Evolutionary conservation across 1,284 basidiomycete species (phyloP), one percentile per base, ranked within the genome.

Genomic region (Ceratobasidium sp.): DNA sequence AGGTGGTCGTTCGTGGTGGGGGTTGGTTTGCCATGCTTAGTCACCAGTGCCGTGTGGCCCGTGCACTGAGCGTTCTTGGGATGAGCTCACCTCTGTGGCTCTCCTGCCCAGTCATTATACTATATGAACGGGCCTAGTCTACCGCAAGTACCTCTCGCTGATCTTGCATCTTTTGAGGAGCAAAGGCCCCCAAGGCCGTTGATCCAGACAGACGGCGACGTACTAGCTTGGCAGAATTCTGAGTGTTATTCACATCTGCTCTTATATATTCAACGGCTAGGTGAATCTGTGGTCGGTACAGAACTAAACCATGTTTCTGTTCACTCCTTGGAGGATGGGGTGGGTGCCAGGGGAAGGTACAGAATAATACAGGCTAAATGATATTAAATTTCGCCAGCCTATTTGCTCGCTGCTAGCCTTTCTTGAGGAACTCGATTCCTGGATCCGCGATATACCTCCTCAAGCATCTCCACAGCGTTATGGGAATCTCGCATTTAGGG

Each of bases 401-500:
- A 81, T 88, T 25, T 73, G 77, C 11, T 79, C 78, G 49, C 81
- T 89, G 4, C 77, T 94, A 2, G 73, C 74, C 0, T 80, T 96
- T 70, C 83, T 99, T 3, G 86, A 92, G 73, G 82, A 82, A n/a
- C 81, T 98, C 63, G 86, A 90, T 75, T 73, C 75, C 0, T 96
- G 94, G 94, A 89, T 96, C 12, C 86, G 91, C 59, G 88, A 91
- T 40, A 92, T 95, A 12, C 94, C 94, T 3, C 88, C 91, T 0
- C 84, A 87, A 3, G 81, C 86, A n/a, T 88, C 88, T 6, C 89
- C 92, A 1, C 97, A 98, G 78, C 86, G 97, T 0, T 99, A 96
- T 77, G 97, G 96, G 2, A 98, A 99, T 80, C 86, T 95, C 7
- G 91, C 94, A 0, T 99, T 99, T 79, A 85, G 96, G 64, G 86